Evolutionary conservation across 257 asterid species (phyloP).

Genomic region (Solanum peruvianum): DNA sequence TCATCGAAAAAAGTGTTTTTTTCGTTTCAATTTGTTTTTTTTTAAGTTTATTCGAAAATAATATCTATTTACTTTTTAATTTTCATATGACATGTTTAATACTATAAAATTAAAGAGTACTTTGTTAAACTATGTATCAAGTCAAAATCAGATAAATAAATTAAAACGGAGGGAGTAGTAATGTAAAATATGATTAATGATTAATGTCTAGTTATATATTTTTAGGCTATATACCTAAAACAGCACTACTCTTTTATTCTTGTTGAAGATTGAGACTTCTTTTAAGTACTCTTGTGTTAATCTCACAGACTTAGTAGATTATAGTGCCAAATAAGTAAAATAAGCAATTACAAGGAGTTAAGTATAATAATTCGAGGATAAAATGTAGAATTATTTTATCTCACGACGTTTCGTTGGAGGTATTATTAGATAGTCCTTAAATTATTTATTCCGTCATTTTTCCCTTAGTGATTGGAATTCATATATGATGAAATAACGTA

Average conservation of each 20-base stretch:
- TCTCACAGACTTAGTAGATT: background rate
- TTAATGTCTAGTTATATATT: too few species aligned
- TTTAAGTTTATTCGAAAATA: too few species aligned
- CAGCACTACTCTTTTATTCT: background rate
- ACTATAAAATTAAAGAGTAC: background rate
- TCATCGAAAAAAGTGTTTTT: background rate
- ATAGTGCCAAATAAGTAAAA: too few species aligned
- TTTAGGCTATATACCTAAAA: background rate
- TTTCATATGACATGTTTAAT: background rate
- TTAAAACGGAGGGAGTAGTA: background rate
- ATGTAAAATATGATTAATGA: background rate
- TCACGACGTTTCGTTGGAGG: too few species aligned
- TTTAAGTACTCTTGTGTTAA: background rate
- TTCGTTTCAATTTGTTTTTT: background rate
- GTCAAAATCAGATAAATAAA: background rate
- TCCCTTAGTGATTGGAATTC: too few species aligned
- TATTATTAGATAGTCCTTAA: too few species aligned
- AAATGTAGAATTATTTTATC: too few species aligned
- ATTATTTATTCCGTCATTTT: too few species aligned
- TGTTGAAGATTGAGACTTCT: background rate
- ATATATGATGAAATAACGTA: too few species aligned
- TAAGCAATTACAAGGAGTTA: too few species aligned
- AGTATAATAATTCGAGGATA: too few species aligned
- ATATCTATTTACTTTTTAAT: too few species aligned
- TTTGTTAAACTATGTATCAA: background rate